Evolutionary conservation across 306 rosid genomes (phyloP), one percentile per base, ranked within the genome.

Genomic region (Vigna unguiculata): DNA sequence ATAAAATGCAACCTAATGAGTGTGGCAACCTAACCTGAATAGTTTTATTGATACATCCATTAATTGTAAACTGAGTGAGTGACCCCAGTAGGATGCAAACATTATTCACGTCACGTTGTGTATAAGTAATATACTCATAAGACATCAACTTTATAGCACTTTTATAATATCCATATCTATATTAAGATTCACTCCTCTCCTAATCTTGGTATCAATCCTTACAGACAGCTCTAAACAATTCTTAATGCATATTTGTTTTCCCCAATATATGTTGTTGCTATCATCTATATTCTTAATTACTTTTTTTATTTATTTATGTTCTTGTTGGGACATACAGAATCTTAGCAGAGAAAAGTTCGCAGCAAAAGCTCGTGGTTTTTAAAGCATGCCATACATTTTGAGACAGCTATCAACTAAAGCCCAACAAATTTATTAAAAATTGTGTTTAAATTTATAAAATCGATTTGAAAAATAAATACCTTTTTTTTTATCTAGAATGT

Each of bases 31-130:
- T 67, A 76, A 38, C 69, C 45, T 40, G 46, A 70, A 62, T 81
- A 45, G 43, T 41, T 40, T 25, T 41, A 41, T 74, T 68, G 58
- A 47, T 58, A 46, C 17, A 22, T n/a, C 57, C 66, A 51, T 57
- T 48, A 65, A 40, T 34, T 54, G 15, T 54, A 53, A 61, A 81
- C 17, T 9, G 65, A 77, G 71, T 38, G 30, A 32, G 72, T 79
- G 76, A 85, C 30, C 80, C 70, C 53, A 60, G 45, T 36, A 59
- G 67, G 41, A 82, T 81, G 83, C 77, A 80, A 68, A 84, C 68
- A 92, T 88, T 76, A 82, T 89, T 84, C 62, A 65, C 64, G 79
- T 81, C 96, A 86, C 88, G 84, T 89, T 86, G 82, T 66, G 83
- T 91, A 87, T 83, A 82, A 85, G 74, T 48, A 87, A 73, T 81